phyloP scores from a whole-genome alignment of 768 basidiomycete species.

The Russula griseocarnosa region DNA sequence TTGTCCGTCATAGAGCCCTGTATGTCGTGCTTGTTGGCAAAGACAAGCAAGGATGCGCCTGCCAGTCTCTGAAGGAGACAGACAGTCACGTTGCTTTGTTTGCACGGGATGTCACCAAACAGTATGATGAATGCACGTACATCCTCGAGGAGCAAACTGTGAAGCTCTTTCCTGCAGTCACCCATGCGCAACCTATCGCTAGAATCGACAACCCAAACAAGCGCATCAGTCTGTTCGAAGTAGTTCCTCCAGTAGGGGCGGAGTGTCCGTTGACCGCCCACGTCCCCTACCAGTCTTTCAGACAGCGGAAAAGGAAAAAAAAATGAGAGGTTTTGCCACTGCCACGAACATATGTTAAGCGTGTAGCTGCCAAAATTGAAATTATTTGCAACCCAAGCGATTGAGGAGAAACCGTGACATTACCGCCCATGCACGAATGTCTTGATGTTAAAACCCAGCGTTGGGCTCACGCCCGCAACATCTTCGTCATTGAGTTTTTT shows the following conservation, averaged over 20 bases:
- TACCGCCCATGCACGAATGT: constrained; percentile 90
- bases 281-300: constrained; percentile 69
- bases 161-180: constrained; percentile 87
- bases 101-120: background rate
- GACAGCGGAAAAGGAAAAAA: background rate
- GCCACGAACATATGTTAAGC: constrained; percentile 68
- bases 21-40: constrained; percentile 98
- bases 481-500: constrained; percentile 94
- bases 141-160: constrained; percentile 84
- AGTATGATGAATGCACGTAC: constrained; percentile 41
- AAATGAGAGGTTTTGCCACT: background rate
- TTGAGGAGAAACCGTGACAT: constrained; percentile 32
- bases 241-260: constrained; percentile 99
- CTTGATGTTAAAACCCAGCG: constrained; percentile 98
- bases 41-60: constrained; percentile 92
- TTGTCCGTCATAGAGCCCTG: constrained; percentile 74
- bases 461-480: constrained; percentile 83
- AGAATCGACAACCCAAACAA: constrained; percentile 99
- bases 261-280: constrained; percentile 92
- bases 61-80: constrained; percentile 65
- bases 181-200: constrained; percentile 84
- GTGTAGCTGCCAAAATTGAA: constrained; percentile 50
- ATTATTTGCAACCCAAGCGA: background rate
- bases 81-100: constrained; percentile 8
- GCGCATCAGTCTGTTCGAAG: constrained; percentile 96